A percentile compares a stretch with the other conserved stretches of the same genome.
phyloP scores from a whole-genome alignment of 1,284 basidiomycete species.

The Entoloma clypeatum region DNA sequence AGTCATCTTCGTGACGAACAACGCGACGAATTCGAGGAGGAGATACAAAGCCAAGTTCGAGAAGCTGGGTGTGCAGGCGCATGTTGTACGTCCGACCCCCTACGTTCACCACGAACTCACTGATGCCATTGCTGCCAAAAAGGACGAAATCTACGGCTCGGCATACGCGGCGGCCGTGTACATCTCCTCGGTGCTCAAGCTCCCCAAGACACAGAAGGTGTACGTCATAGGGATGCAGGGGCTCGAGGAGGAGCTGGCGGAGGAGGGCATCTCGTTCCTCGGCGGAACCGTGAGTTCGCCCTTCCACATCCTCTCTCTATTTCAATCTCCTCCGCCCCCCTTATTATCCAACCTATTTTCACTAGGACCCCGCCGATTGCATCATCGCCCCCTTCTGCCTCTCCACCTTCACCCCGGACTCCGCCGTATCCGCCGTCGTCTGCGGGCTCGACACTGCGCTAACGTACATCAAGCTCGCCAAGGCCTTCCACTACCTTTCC shows the following conservation, averaged over 20 bases:
- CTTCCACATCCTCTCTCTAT: not conserved
- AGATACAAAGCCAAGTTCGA: slow-evolving; percentile 92
- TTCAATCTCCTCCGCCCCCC: not conserved
- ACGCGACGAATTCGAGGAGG: slow-evolving; percentile 90
- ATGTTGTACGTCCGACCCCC: slow-evolving; percentile 66
- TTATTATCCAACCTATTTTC: slow-evolving; percentile 6
- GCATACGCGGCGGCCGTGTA: slow-evolving; percentile 94
- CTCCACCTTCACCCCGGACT: slow-evolving; percentile 69
- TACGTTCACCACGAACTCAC: slow-evolving; percentile 11
- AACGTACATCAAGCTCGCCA: slow-evolving; percentile 93
- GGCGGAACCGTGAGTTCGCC: slow-evolving; percentile 77
- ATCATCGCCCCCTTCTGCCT: slow-evolving; percentile 72
- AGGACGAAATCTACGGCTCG: slow-evolving; percentile 96
- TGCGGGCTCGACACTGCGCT: slow-evolving; percentile 80
- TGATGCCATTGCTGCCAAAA: slow-evolving; percentile 11
- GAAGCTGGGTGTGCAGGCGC: slow-evolving; percentile 79
- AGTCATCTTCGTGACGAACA: slow-evolving; percentile 95
- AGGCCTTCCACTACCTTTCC: slow-evolving; percentile 89
- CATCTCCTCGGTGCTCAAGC: slow-evolving; percentile 82
- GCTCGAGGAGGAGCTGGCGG: slow-evolving; percentile 87
- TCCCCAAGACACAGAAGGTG: slow-evolving; percentile 90
- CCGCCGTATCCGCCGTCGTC: slow-evolving; percentile 83
- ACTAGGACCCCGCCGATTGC: slow-evolving; percentile 79
- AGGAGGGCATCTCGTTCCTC: slow-evolving; percentile 75
- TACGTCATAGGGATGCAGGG: slow-evolving; percentile 95